These are phyloP conservation scores for Phytophthora sp. DNA, from an alignment of 352 stramenopile genomes.

Conservation along the genomic window DNA sequence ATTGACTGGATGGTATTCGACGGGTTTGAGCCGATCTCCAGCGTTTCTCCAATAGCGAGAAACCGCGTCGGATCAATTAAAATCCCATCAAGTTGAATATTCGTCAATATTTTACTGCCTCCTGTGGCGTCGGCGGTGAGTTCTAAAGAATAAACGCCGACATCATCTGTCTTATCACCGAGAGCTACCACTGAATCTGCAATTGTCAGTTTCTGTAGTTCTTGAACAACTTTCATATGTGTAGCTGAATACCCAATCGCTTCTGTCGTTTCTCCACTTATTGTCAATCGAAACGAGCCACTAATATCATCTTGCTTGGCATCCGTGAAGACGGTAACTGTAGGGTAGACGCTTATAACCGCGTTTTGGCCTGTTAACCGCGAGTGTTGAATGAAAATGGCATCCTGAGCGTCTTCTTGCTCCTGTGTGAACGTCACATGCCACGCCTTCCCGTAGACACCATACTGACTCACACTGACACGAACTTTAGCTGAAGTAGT, in stretches of 20 bases:
- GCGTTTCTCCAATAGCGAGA: slow-evolving; percentile 62
- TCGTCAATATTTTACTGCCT: slow-evolving; percentile 43
- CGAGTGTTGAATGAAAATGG: slow-evolving; percentile 78
- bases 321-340: slow-evolving; percentile 65
- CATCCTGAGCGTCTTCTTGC: slow-evolving; percentile 57
- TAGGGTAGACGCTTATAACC: slow-evolving; percentile 72
- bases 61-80: slow-evolving; percentile 68
- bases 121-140: slow-evolving; percentile 50
- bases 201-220: slow-evolving; percentile 67
- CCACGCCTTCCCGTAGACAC: slow-evolving; percentile 85
- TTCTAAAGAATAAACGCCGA: slow-evolving; percentile 64
- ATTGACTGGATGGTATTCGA: slow-evolving; percentile 55
- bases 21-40: slow-evolving; percentile 37
- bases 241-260: slow-evolving; percentile 65
- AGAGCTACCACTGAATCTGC: slow-evolving; percentile 72
- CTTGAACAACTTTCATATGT: slow-evolving; percentile 71
- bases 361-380: slow-evolving; percentile 76
- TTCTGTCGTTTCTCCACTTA: slow-evolving; percentile 61
- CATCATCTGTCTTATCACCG: slow-evolving; percentile 48
- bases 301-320: slow-evolving; percentile 63
- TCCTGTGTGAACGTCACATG: slow-evolving; percentile 90
- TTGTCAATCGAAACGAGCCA: slow-evolving; percentile 63
- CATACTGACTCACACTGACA: slow-evolving; percentile 74
- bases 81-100: slow-evolving; percentile 42
- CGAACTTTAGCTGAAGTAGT: slow-evolving; percentile 81